These are phyloP conservation scores for Leptosphaerulina australis DNA, from an alignment of 2,329 filamentous ascomycete species.

Conservation along the genomic window DNA sequence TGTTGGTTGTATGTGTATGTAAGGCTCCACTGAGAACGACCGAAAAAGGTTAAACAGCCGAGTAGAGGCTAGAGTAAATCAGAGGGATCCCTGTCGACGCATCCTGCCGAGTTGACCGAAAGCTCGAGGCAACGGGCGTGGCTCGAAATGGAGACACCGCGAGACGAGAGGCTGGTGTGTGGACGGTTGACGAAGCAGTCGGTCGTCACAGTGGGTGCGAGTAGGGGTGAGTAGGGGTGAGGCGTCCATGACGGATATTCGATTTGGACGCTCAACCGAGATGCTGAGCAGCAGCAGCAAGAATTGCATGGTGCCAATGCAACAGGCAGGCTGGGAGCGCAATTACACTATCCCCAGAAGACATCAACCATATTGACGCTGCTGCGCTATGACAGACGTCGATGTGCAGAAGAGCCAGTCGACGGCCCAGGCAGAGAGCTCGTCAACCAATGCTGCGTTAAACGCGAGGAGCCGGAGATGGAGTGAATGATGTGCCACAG, in stretches of 20 bases:
- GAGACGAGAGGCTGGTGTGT: constrained; percentile 11
- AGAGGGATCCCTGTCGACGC: constrained; percentile 23
- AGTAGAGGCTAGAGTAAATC: constrained; percentile 25
- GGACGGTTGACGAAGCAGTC: constrained; percentile 6
- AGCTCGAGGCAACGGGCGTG: constrained; percentile 15
- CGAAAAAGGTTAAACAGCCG: constrained; percentile 36
- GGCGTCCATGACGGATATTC: background rate
- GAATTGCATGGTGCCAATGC: background rate
- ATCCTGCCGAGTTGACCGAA: constrained; percentile 40
- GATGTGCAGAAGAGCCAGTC: background rate
- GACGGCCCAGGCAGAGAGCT: background rate
- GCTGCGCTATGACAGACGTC: constrained; percentile 8
- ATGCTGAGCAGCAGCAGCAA: background rate
- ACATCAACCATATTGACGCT: constrained; percentile 2
- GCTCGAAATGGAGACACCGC: constrained; percentile 6
- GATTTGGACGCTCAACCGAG: background rate
- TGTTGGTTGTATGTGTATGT: constrained; percentile 26
- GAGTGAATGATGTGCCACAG: constrained; percentile 10
- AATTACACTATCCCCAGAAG: constrained; percentile 15
- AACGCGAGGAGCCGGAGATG: constrained; percentile 14
- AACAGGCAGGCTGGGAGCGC: constrained; percentile 13
- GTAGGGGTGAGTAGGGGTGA: background rate
- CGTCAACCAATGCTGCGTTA: background rate
- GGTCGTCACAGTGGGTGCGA: constrained; percentile 9
- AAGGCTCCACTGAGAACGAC: constrained; percentile 25